phyloP scores from a whole-genome alignment of 179 eudicot genomes.

The Carnegiea gigantea region DNA sequence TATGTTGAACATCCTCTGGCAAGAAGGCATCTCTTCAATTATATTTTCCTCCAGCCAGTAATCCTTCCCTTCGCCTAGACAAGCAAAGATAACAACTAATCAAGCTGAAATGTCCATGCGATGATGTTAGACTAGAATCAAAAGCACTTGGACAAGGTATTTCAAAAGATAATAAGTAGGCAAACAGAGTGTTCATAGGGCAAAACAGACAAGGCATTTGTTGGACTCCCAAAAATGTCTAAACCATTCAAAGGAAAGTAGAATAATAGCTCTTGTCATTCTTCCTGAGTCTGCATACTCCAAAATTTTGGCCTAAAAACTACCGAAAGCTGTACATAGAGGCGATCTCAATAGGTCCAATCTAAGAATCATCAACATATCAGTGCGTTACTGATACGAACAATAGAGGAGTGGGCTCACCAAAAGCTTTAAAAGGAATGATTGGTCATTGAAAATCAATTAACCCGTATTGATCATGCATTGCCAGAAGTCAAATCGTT shows the following conservation, averaged over 20 bases:
- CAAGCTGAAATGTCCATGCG: not conserved
- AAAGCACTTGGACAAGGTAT: not conserved
- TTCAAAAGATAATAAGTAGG: not conserved
- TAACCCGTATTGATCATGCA: not conserved
- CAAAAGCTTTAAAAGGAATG: constrained; percentile 1
- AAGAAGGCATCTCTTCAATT: constrained; percentile 93
- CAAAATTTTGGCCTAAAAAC: not conserved
- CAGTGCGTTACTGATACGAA: not conserved
- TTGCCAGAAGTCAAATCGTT: not conserved
- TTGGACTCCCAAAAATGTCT: not conserved
- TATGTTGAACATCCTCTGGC: constrained; percentile 89
- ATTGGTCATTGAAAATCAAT: not conserved
- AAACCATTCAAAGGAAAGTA: not conserved
- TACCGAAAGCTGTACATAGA: not conserved
- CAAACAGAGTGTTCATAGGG: not conserved
- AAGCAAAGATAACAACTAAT: constrained; percentile 11
- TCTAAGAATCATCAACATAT: not conserved
- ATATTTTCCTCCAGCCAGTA: constrained; percentile 90
- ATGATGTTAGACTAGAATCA: not conserved
- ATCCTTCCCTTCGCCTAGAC: constrained; percentile 71
- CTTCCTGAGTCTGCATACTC: not conserved
- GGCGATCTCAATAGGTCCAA: not conserved
- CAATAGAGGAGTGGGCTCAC: not conserved
- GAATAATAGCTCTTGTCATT: not conserved
- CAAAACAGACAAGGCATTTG: not conserved